phyloP scores from a whole-genome alignment of 805 yeast genomes.

The Saturnispora gosingensis region DNA sequence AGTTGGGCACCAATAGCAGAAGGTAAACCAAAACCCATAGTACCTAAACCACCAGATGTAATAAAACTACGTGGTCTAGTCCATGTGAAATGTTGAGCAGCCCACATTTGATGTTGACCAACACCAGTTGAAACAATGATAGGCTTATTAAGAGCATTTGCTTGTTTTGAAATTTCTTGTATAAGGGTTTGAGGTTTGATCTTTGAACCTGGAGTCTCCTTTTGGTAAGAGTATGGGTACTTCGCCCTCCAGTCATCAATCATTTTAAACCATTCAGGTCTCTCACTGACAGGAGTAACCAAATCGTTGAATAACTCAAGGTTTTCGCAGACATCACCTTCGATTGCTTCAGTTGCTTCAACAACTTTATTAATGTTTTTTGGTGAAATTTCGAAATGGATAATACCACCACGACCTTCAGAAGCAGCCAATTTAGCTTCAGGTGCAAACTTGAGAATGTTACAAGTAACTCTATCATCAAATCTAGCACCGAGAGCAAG shows the following conservation, averaged over 20 bases:
- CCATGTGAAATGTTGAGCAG: slow-evolving; percentile 97
- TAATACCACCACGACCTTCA: slow-evolving; percentile 87
- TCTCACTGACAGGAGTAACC: slow-evolving; percentile 50
- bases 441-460: slow-evolving; percentile 84
- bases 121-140: slow-evolving; percentile 95
- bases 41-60: slow-evolving; percentile 98
- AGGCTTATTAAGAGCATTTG: slow-evolving; percentile 53
- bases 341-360: slow-evolving; percentile 90
- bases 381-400: slow-evolving; percentile 93
- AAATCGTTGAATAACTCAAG: slow-evolving; percentile 65
- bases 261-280: slow-evolving; percentile 73
- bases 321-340: slow-evolving; percentile 87
- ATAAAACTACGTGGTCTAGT: slow-evolving; percentile 84
- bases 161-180: slow-evolving; percentile 64
- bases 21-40: slow-evolving; percentile 97
- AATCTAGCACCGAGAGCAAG: slow-evolving; percentile 95
- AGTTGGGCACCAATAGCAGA: slow-evolving; percentile 98
- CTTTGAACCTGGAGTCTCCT: slow-evolving; percentile 68
- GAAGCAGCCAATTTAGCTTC: slow-evolving; percentile 82
- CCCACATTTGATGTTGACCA: slow-evolving; percentile 99
- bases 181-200: slow-evolving; percentile 93
- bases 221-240: slow-evolving; percentile 77
- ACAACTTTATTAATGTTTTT: slow-evolving; percentile 97
- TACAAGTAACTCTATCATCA: slow-evolving; percentile 96
- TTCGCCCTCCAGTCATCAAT: slow-evolving; percentile 75